phyloP scores from a whole-genome alignment of 2,329 filamentous ascomycete species.

The Neonectria magnoliae region DNA sequence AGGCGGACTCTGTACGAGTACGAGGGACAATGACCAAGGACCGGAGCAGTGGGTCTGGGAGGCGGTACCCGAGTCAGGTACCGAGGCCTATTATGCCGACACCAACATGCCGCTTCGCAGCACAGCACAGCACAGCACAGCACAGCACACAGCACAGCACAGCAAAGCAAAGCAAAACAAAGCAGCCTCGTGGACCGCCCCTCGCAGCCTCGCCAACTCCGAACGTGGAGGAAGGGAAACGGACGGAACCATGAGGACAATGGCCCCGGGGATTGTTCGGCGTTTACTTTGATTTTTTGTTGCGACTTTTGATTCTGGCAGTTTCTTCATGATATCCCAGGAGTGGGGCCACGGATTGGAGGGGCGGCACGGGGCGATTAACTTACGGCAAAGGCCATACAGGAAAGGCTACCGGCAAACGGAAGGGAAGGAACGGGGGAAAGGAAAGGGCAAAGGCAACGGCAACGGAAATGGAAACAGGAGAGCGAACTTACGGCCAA shows the following conservation, averaged over 20 bases:
- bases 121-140: slow-evolving; percentile 12
- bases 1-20: slow-evolving; percentile 19
- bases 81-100: slow-evolving; percentile 4
- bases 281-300: slow-evolving; percentile 32
- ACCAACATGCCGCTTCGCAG: slow-evolving; percentile 4
- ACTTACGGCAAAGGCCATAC: slow-evolving; percentile 31
- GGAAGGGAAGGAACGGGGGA: slow-evolving; percentile 21
- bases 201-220: slow-evolving; percentile 19
- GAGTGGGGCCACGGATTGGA: slow-evolving; percentile 38
- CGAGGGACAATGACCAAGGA: slow-evolving; percentile 3
- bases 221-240: slow-evolving; percentile 28
- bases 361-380: slow-evolving; percentile 31
- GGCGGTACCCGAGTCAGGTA: slow-evolving; percentile 13
- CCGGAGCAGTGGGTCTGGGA: slow-evolving; percentile 8
- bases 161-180: slow-evolving; percentile 8
- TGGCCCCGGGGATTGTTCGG: slow-evolving; percentile 35
- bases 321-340: slow-evolving; percentile 43
- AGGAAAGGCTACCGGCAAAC: slow-evolving; percentile 29
- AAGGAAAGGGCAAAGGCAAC: not conserved
- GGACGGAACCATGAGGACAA: slow-evolving; percentile 27
- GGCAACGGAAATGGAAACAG: not conserved
- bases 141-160: too few species aligned
- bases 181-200: slow-evolving; percentile 33
- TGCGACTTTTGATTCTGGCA: slow-evolving; percentile 37
- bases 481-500: not conserved